These are phyloP conservation scores for Nicotiana paniculata DNA, from an alignment of 257 asterid genomes.

Conservation along the genomic window DNA sequence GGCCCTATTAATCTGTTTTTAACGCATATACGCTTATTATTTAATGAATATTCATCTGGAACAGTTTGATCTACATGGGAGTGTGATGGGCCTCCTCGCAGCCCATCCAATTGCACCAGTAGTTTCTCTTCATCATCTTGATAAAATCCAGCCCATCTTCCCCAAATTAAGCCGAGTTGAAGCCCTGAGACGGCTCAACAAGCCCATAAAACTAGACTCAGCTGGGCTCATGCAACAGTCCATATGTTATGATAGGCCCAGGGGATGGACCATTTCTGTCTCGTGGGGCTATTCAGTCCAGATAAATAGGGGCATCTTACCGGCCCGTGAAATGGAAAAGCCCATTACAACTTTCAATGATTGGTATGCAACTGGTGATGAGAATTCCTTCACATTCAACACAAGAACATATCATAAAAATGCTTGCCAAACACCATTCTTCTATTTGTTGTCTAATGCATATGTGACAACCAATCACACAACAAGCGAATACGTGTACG, in stretches of 20 bases:
- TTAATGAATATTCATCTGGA: background rate
- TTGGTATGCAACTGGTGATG: slow-evolving; percentile 29
- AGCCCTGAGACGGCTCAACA: slow-evolving; percentile 20
- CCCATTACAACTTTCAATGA: slow-evolving; percentile 30
- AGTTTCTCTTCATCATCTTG: slow-evolving; percentile 46
- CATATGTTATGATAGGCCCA: slow-evolving; percentile 35
- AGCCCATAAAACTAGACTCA: slow-evolving; percentile 29
- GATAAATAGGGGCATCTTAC: slow-evolving; percentile 23
- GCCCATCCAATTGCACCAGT: slow-evolving; percentile 47
- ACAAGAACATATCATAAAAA: slow-evolving; percentile 20
- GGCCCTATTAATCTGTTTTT: too few species aligned
- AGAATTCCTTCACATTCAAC: slow-evolving; percentile 23
- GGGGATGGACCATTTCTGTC: slow-evolving; percentile 34
- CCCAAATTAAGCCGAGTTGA: slow-evolving; percentile 25
- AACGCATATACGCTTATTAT: background rate
- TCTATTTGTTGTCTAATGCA: slow-evolving; percentile 19
- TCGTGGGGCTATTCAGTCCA: slow-evolving; percentile 48
- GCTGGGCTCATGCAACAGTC: slow-evolving; percentile 48
- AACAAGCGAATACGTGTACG: slow-evolving; percentile 6
- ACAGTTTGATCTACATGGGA: slow-evolving; percentile 43
- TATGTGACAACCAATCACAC: slow-evolving; percentile 12
- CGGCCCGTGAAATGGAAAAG: slow-evolving; percentile 33
- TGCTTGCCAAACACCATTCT: slow-evolving; percentile 26
- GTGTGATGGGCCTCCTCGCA: slow-evolving; percentile 30
- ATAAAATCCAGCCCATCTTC: slow-evolving; percentile 36